Evolutionary conservation across 345 rosid species (phyloP), one percentile per base, ranked within the genome.

Genomic region (Streptanthus diversifolius): DNA sequence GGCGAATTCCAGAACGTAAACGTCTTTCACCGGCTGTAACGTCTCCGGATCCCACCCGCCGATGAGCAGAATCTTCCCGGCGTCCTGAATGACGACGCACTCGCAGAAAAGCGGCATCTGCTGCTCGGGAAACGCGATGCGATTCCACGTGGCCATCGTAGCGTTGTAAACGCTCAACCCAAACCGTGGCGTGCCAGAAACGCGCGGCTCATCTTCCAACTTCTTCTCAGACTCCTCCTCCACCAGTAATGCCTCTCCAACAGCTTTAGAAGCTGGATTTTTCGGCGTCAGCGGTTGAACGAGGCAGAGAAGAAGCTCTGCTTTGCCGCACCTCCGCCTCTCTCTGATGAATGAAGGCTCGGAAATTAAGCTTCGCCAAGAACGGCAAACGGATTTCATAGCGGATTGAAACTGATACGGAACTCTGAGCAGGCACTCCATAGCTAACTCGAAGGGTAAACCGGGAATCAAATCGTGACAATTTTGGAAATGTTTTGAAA

Each of bases 1-100:
- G 37, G 75, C 22, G 66, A 84, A 65, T 17, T 84, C 88, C 0
- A 83, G 49, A 17, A 84, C 71, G 64, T 72, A 79, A 1, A 86
- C 85, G 39, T 80, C 81, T 2, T 63, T 67, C 17, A 74, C 77
- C 11, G 86, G 85, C 47, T 78, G 82, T 12, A 81, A 76, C 30
- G 86, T 83, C 35, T 7, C 25, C 17, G 85, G 83, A 64, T 86
- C 88, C 91, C 88, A 86, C 5, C 91, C 91, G 7, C 91, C 91
- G 44, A 86, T 60, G 5, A 86, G 70, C 1, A 84, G 40, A 8
- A 82, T 27, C 61, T 83, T 83, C 35, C 77, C 81, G 0, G 74
- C 21, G 12, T 79, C 70, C 12, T 75, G 80, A 35, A 84, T 18
- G 19, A 79, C 82, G 6, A 84, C 71, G 55, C 86, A 82, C 69